Conservation (phyloP, 106 monocot species). For the Dioscorea dumetorum region DNA sequence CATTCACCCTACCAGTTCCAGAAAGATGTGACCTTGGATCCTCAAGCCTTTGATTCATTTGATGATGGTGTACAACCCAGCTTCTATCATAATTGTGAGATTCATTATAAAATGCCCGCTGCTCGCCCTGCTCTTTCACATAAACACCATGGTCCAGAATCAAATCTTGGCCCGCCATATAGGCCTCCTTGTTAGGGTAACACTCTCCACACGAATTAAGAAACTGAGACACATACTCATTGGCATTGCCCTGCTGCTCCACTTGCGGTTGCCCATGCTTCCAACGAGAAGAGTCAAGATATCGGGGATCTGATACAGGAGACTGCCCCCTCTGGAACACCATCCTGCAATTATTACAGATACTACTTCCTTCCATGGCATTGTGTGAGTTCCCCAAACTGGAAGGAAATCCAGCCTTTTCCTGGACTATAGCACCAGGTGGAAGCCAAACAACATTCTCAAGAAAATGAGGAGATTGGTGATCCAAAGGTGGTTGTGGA, state of each 20-base stretch:
- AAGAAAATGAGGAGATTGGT: conserved; percentile 24
- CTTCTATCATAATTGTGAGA: conserved; percentile 33
- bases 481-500: neutral
- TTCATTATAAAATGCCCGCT: conserved; percentile 29
- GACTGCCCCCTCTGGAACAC: conserved; percentile 40
- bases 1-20: neutral
- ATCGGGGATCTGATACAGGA: conserved; percentile 25
- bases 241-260: conserved; percentile 18
- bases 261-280: conserved; percentile 24
- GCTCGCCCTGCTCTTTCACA: conserved; percentile 29
- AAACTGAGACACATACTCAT: conserved; percentile 27
- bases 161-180: conserved; percentile 34
- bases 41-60: conserved; percentile 2
- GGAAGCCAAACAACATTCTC: conserved; percentile 64
- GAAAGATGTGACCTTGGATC: too few species aligned
- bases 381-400: conserved; percentile 50
- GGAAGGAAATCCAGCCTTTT: conserved; percentile 74
- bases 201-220: conserved; percentile 39
- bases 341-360: conserved; percentile 62
- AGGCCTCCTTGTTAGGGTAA: conserved; percentile 29
- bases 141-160: conserved; percentile 23
- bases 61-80: conserved; percentile 28
- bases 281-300: conserved; percentile 34
- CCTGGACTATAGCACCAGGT: conserved; percentile 46
- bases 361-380: conserved; percentile 22